Evolutionary conservation across 2,329 filamentous ascomycete species (phyloP), one percentile per base, ranked within the genome.

Genomic region (Didymella sp.): DNA sequence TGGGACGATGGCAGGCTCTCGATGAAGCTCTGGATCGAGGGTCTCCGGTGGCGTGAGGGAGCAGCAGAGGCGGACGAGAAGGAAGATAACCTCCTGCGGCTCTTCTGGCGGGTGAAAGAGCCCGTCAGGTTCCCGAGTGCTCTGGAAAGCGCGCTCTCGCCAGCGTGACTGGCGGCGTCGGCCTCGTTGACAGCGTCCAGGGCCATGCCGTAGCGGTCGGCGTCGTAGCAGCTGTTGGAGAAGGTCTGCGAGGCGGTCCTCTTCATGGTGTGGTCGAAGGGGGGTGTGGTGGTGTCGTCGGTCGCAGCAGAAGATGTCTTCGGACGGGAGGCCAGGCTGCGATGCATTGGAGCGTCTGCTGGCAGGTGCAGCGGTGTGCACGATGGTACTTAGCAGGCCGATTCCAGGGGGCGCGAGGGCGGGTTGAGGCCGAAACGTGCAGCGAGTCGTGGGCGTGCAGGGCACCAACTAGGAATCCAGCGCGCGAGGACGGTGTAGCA

Each of bases 221-320:
- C 25, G 51, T 56, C 50, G 58, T 74, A 68, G 52, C 60, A 58
- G 55, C 17, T 62, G 51, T 52, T 65, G 59, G 65, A 62, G 63
- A 76, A 76, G 27, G 73, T 75, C 67, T 77, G 74, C 55, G 71
- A 74, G 44, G 74, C 73, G 57, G 72, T 75, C 25, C 71, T 64
- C 60, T 76, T 76, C 73, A 76, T 74, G 54, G 63, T 64, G 54
- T 66, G 56, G 54, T 73, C 64, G 45, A 64, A 58, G 58, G 63
- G 55, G 25, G 64, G 57, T 45, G 66, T 50, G 47, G 67, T 56
- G 38, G 63, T 56, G 52, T 76, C 64, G 62, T 76, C 68, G 73
- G 77, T 73, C 62, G 76, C 75, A 66, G 80, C 76, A 65, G 83
- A 80, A 45, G 73, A 75, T 19, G 74, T 76, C 64, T 75, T 76